A percentile compares a stretch with the other conserved stretches of the same genome.
These are phyloP conservation scores for Saccharomyces hybrid DNA, from an alignment of 1,139 yeast genomes.

Conservation along the genomic window DNA sequence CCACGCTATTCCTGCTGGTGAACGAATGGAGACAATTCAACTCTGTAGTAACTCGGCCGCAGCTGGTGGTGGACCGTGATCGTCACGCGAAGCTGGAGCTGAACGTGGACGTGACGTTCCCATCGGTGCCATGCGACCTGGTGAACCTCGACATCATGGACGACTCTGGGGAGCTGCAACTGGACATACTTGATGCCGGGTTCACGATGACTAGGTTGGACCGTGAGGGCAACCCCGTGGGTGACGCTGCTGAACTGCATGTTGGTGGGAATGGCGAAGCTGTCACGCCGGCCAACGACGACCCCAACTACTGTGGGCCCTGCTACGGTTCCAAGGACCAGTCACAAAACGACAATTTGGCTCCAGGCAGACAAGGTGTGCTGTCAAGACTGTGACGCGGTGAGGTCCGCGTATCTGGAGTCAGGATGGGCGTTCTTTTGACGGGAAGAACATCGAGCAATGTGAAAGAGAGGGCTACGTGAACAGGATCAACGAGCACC, in stretches of 20 bases:
- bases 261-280: constrained; percentile 31
- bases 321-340: constrained; percentile 84
- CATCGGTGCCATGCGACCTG: constrained; percentile 73
- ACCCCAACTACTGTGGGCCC: constrained; percentile 60
- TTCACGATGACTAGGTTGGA: constrained; percentile 61
- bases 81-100: constrained; percentile 69
- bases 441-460: constrained; percentile 78
- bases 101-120: constrained; percentile 74
- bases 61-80: constrained; percentile 81
- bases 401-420: constrained; percentile 68
- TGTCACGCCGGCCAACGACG: constrained; percentile 24
- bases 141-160: constrained; percentile 66
- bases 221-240: constrained; percentile 21
- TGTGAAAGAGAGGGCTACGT: constrained; percentile 89
- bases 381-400: constrained; percentile 82
- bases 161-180: constrained; percentile 73
- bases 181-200: constrained; percentile 63
- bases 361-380: constrained; percentile 40
- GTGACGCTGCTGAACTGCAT: constrained; percentile 28
- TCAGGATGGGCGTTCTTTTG: constrained; percentile 83
- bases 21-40: constrained; percentile 75
- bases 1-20: constrained; percentile 55
- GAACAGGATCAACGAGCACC: constrained; percentile 44
- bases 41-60: constrained; percentile 61
- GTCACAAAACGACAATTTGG: constrained; percentile 38